Evolutionary conservation across 2,329 filamentous ascomycete genomes (phyloP), one percentile per base, ranked within the genome.

Genomic region (Saccharata proteae): DNA sequence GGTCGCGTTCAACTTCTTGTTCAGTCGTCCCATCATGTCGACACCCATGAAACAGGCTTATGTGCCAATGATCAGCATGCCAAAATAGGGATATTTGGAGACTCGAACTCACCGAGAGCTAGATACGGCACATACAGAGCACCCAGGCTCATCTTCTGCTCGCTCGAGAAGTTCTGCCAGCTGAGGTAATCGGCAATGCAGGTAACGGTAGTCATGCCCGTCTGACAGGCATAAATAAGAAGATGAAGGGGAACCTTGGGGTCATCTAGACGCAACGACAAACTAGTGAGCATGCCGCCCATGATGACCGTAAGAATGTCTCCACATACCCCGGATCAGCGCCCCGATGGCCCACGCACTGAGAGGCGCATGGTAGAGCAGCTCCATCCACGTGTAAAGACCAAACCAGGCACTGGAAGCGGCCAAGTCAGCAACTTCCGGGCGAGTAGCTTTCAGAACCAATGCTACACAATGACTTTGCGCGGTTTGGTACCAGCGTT

Each of bases 131-230:
- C 52, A 43, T 58, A 59, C 45, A 58, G 50, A 2, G 51, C 52
- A 1, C 47, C 48, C 30, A 59, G 30, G 3, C 24, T 22, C 13
- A 36, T 39, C 39, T 46, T 53, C 41, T 58, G 51, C 32, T 36
- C 37, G 10, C 31, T 22, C 9, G 33, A 50, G 38, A 55, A 37
- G 21, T 50, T 44, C 18, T 44, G 39, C 55, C 75, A 80, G 39
- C 58, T 61, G 51, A 68, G 54, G 41, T 69, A 71, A 35, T 80
- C 75, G 2, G 65, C 61, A 26, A 80, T 61, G 43, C 75, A 80
- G 0, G 71, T 70, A 24, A 70, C 44, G 1, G 76, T 78, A 2
- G 75, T 77, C 34, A 79, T 39, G 20, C 64, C 69, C 0, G 72
- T 69, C 44, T 77, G 64, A 7, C 71, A 49, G 0, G 69, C 66